Evolutionary conservation across 1,284 basidiomycete genomes (phyloP).

Genomic region (Erythrobasidium hasegawianum): DNA sequence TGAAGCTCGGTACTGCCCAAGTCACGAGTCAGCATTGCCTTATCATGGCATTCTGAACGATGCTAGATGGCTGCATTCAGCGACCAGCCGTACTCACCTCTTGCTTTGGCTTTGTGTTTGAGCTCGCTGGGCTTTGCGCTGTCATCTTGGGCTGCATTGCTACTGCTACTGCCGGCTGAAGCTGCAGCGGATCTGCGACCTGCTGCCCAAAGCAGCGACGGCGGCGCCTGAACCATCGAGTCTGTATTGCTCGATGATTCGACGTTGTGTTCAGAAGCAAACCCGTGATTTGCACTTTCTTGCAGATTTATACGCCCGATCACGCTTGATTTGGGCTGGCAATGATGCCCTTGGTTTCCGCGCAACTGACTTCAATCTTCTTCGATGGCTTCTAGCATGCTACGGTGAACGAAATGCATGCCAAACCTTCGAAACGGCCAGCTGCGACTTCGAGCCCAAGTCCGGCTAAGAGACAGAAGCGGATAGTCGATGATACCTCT

Average conservation of each 20-base stretch:
- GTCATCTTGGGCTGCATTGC: not conserved
- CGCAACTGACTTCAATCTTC: too few relatives aligned
- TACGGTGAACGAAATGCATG: too few relatives aligned
- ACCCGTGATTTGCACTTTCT: too few relatives aligned
- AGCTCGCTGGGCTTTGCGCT: not conserved
- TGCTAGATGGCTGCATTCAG: too few relatives aligned
- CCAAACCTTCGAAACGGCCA: too few relatives aligned
- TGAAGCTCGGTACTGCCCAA: slow-evolving; percentile 9
- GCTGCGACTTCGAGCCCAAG: too few relatives aligned
- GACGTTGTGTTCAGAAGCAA: not conserved
- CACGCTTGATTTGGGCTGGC: too few relatives aligned
- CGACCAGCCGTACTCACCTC: not conserved
- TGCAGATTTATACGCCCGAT: too few relatives aligned
- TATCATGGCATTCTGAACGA: too few relatives aligned
- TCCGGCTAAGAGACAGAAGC: slow-evolving; percentile 12
- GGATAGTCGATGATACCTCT: slow-evolving; percentile 20
- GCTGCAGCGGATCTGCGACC: not conserved
- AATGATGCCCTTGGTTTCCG: too few relatives aligned
- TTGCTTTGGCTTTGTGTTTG: slow-evolving; percentile 1
- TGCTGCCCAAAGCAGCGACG: slow-evolving; percentile 23
- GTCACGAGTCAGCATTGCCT: not conserved
- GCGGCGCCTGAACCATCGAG: slow-evolving; percentile 29
- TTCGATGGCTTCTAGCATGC: too few relatives aligned
- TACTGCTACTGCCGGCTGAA: not conserved
- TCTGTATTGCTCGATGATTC: slow-evolving; percentile 1